phyloP scores from a whole-genome alignment of 495 filamentous ascomycete species.

The Neurospora intermedia region DNA sequence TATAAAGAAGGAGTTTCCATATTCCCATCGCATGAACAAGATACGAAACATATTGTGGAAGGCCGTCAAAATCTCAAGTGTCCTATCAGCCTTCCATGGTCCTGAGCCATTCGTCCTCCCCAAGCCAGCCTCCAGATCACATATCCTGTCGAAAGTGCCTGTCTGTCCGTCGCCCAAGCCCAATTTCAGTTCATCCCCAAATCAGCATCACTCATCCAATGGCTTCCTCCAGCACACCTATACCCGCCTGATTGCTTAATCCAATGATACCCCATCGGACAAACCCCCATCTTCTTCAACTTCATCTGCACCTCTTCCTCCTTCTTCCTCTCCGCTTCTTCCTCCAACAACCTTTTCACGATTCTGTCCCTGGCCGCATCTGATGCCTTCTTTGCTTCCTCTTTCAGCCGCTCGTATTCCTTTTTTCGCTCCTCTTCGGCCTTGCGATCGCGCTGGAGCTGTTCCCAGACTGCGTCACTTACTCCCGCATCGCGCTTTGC shows the following conservation, averaged over 20 bases:
- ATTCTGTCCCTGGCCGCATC: conserved; percentile 18
- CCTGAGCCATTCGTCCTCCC: not conserved
- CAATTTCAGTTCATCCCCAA: not conserved
- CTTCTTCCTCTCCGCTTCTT: conserved; percentile 20
- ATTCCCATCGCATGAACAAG: too few species aligned
- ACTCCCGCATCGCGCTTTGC: conserved; percentile 51
- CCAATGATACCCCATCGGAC: conserved; percentile 43
- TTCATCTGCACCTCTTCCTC: conserved; percentile 34
- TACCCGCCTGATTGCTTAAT: conserved; percentile 17
- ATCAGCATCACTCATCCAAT: too few species aligned
- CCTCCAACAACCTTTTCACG: conserved; percentile 17
- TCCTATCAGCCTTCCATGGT: not conserved
- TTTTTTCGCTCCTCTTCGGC: conserved; percentile 22
- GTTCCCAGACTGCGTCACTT: conserved; percentile 49
- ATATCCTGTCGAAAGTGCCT: too few species aligned
- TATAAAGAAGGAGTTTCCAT: not conserved
- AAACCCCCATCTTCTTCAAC: conserved; percentile 39
- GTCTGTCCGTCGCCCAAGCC: too few species aligned
- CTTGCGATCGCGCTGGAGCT: conserved; percentile 41
- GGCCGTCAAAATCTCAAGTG: not conserved
- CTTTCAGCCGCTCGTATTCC: conserved; percentile 15
- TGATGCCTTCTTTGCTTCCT: conserved; percentile 12
- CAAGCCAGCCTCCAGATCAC: too few species aligned
- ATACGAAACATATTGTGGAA: not conserved
- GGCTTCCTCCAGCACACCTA: too few species aligned